Base-by-base conservation (phyloP, 768 basidiomycete species). In the Psilocybe azurescens region DNA sequence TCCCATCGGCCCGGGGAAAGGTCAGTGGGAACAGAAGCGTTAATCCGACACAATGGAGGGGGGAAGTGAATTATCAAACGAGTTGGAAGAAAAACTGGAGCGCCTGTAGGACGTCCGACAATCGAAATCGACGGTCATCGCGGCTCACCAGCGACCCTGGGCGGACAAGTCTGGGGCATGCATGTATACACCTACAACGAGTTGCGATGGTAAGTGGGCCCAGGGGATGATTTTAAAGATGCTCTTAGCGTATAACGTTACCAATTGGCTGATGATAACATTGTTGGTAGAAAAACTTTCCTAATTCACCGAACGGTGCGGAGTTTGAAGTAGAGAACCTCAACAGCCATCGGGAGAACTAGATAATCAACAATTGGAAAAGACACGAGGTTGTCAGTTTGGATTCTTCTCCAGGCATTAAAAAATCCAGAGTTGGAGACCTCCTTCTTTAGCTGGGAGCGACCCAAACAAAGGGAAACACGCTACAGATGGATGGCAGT, bases 291-390 rank as follows among this genome's bases (percentile, higher is more conserved):
- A 52, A 14, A 30, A 10, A 18, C 8, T 32, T 30, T 6, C n/a
- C 8, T 44, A 33, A 53, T 18, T 53, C 52, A 24, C 52, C 52
- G 52, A 53, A 33, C 30, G 52, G 52, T 53, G 32, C 52, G 52
- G 52, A 32, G 52, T 38, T 53, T 18, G 52, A 53, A 32, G 52
- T 14, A 53, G 52, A 33, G 36, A 28, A 18, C 13, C 52, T 38
- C 32, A 33, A 33, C 52, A 53, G 52, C 13, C 52, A 53, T 53
- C 52, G 52, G 52, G 36, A 53, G 52, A 36, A 53, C 30, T 7
- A 53, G 52, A 53, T 53, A 32, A 53, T 53, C 52, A 53, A n/a
- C 14, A 53, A 36, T 33, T 32, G 33, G 52, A 38, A 53, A 16
- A 30, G 33, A 53, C 52, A 53, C 3, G 52, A 53, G 52, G 30